phyloP scores from a whole-genome alignment of 2,329 filamentous ascomycete genomes.

The Aurifilum marmelostoma region DNA sequence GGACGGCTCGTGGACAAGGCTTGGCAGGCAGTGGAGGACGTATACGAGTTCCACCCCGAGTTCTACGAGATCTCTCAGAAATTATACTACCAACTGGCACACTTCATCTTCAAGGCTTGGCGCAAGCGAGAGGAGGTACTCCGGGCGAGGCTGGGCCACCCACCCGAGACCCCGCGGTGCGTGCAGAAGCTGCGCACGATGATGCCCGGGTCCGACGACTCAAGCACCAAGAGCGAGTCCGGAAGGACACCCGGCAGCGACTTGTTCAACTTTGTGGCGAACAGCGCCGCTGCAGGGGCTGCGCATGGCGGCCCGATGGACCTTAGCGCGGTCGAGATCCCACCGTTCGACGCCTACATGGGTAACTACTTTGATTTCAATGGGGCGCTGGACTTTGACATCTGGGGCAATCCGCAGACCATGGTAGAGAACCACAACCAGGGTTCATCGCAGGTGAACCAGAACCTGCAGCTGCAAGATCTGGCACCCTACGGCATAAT shows the following conservation, averaged over 20 bases:
- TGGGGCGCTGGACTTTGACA: conserved; percentile 48
- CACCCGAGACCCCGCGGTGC: conserved; percentile 48
- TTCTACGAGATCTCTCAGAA: conserved; percentile 52
- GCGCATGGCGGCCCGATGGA: conserved; percentile 15
- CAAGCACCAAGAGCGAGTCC: conserved; percentile 39
- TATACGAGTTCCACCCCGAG: conserved; percentile 55
- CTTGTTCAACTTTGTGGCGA: conserved; percentile 6
- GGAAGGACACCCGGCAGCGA: conserved; percentile 28
- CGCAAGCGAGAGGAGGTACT: conserved; percentile 50
- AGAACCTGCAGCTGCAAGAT: conserved; percentile 15
- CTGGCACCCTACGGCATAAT: conserved; percentile 33
- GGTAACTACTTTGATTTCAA: conserved; percentile 49
- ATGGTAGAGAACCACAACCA: conserved; percentile 8
- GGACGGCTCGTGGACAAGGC: conserved; percentile 57
- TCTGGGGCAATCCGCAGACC: conserved; percentile 41
- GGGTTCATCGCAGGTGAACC: neutral
- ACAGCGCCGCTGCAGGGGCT: neutral
- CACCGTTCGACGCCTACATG: conserved; percentile 48
- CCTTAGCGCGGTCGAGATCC: conserved; percentile 30
- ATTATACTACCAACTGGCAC: conserved; percentile 48
- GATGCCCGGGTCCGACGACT: conserved; percentile 41
- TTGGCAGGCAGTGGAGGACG: conserved; percentile 52
- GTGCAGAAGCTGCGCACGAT: conserved; percentile 49
- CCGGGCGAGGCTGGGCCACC: conserved; percentile 37
- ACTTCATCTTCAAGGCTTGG: conserved; percentile 57